Base-by-base conservation (phyloP, 2,329 filamentous ascomycete genomes). In the Pseudogymnoascus sp. region DNA sequence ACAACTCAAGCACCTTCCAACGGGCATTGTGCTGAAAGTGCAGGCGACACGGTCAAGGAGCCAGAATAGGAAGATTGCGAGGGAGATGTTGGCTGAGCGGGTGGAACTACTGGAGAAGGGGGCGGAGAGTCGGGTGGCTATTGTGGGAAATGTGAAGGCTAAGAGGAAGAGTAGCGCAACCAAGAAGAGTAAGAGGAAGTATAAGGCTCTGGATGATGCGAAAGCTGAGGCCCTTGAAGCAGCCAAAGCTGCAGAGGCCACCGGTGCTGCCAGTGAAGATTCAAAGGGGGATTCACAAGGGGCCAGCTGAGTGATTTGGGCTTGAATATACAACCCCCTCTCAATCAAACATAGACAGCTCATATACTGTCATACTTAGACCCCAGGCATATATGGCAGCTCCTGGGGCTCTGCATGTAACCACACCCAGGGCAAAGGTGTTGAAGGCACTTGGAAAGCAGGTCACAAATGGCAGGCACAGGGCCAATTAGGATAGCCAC, bases 21-120 rank as follows among this genome's bases (percentile, higher is more conserved):
- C 93, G 0, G 93, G 93, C 66, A 86, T 97, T 62, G 93, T 98
- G 13, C 85, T 99, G 67, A 99, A 99, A 78, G 93, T 86, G 64
- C 95, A 99, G 77, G 92, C 89, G 19, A 98, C 95, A 7, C 87
- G 95, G 60, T 96, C 90, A 1, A 86, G 92, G 16, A 84, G 84
- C 64, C 90, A 96, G 77, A 99, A 99, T 75, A 85, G 93, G 67
- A 93, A 90, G 75, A 88, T 91, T 67, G 95, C 95, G 11, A 84
- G 93, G 43, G 81, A 86, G 68, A 79, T 96, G 45, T 78, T 91
- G n/a, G 73, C 73, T 19, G 69, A 72, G 63, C 65, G 66, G 36
- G 61, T 88, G 34, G 95, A 99, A 75, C 82, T 89, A 69, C 70
- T 89, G 37, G 79, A 85, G 69, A 88, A 91, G 69, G 93, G 93